Evolutionary conservation across 768 basidiomycete species (phyloP), one percentile per base, ranked within the genome.

Genomic region (Rubroboletus pulcherrimus): DNA sequence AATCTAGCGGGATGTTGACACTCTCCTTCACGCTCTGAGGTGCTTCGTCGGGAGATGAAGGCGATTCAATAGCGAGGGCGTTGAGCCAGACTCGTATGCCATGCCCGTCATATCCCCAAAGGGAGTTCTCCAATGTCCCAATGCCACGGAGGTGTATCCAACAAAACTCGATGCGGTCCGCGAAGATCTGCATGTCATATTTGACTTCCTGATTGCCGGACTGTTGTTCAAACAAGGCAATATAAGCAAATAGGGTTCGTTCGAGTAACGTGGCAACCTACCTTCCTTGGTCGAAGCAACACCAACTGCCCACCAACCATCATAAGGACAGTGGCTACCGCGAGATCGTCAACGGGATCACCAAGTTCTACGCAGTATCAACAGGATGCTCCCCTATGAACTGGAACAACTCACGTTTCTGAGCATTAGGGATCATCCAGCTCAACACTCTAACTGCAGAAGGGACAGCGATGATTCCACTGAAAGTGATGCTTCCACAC

Each of bases 71-170:
- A 1, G 92, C 84, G 48, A 99, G 78, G 5, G 96, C 96, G 68
- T 98, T 95, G 26, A 99, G 76, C 97, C 97, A 99, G 15, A 98
- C 86, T 31, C 93, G 78, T 63, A 99, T 88, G 10, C 84, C 84
- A 56, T 83, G 79, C 3, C 94, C 96, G 60, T 98, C 96, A 70
- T 92, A 99, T 1, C 87, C 96, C 96, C 96, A 99, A 21, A 99
- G 76, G 7, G 95, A 98, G 73, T 99, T 99, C 68, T 98, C 96
- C 45, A 99, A 74, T 2, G 91, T 84, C 7, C 88, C 91, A 39
- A 99, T 93, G 2, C 96, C 96, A 38, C 89, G 84, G 41, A 99
- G 77, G 76, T 98, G 96, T 51, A 95, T 97, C 96, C 96, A 99
- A 71, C 95, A 99, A 66, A 97, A 94, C 67, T 99, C 96, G 60